Evolutionary conservation across 176 grass and related monocot genomes (phyloP), one percentile per base, ranked within the genome.

Genomic region (Secale cereale): DNA sequence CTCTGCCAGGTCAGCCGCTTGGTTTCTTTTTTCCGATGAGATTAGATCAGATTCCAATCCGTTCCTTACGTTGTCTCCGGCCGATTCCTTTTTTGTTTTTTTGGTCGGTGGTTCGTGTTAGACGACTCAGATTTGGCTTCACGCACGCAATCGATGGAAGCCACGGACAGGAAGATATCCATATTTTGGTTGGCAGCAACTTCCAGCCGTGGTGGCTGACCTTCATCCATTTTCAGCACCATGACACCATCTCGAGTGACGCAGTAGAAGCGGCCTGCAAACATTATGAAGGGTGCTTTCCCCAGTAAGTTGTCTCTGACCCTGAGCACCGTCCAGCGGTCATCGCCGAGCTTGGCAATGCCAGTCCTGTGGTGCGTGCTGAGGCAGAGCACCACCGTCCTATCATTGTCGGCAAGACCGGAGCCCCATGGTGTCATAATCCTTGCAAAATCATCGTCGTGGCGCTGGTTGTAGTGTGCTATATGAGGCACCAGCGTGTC

Each of bases 281-380:
- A 26, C 59, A 60, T 60, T 2, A 60, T 32, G 32, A 32, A n/a
- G 22, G 22, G n/a, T 25, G 57, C 20, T 9, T 3, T 10, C 23
- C 8, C 13, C 20, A 10, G 3, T 3, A 9, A 8, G 3, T 1
- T 0, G 32, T n/a, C n/a, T 3, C 22, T 3, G n/a, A 10, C 10
- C 6, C 3, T 0, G 0, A 23, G 22, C 57, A 25, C 2, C n/a
- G 57, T 25, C 57, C 57, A 60, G n/a, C 2, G 22, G 57, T 25
- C 8, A 8, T 69, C 65, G 0, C 19, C 65, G 7, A 32, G 65
- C 32, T 69, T 69, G 9, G 40, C 32, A 8, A n/a, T 5, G 7
- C 32, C 65, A 10, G 37, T 4, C 17, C 36, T 10, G 19, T 14
- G 0, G 3, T 5, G 32, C 8, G 8, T 4, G 3, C 35, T 20